Evolutionary conservation across 805 yeast genomes (phyloP).

Genomic region (Zygosaccharomyces gambellarensis): DNA sequence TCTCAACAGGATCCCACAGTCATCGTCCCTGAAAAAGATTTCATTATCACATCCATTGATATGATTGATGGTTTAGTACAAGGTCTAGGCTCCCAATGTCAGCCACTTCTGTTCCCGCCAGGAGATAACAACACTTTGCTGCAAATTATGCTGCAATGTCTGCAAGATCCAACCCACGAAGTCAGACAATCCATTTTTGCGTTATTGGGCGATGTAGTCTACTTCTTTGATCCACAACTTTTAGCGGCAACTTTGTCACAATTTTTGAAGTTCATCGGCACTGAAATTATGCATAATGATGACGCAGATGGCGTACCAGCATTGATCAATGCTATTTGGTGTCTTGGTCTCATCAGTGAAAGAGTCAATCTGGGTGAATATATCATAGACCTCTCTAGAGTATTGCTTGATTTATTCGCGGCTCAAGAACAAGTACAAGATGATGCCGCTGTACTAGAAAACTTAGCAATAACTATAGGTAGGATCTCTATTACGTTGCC

Average conservation of each 20-base stretch:
- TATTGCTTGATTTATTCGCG: slow-evolving; percentile 29
- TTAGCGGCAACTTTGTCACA: slow-evolving; percentile 37
- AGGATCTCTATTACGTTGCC: slow-evolving; percentile 68
- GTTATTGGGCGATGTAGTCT: slow-evolving; percentile 79
- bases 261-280: slow-evolving; percentile 60
- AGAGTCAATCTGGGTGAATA: slow-evolving; percentile 37
- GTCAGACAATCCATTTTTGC: slow-evolving; percentile 95
- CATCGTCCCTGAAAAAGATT: slow-evolving; percentile 83
- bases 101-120: slow-evolving; percentile 38
- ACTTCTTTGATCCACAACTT: slow-evolving; percentile 43
- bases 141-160: slow-evolving; percentile 59
- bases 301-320: slow-evolving; percentile 34
- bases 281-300: slow-evolving; percentile 51
- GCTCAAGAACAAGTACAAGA: slow-evolving; percentile 25
- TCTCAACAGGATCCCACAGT: slow-evolving; percentile 61
- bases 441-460: slow-evolving; percentile 61
- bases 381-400: slow-evolving; percentile 28
- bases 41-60: slow-evolving; percentile 82
- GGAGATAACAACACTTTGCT: slow-evolving; percentile 42
- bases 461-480: slow-evolving; percentile 86
- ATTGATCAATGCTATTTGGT: slow-evolving; percentile 78
- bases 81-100: slow-evolving; percentile 66
- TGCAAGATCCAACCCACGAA: slow-evolving; percentile 73
- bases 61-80: slow-evolving; percentile 89
- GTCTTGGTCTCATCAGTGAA: slow-evolving; percentile 80